These are phyloP conservation scores for Aureobasidium sp. DNA, from an alignment of 2,329 filamentous ascomycete genomes.

Conservation along the genomic window DNA sequence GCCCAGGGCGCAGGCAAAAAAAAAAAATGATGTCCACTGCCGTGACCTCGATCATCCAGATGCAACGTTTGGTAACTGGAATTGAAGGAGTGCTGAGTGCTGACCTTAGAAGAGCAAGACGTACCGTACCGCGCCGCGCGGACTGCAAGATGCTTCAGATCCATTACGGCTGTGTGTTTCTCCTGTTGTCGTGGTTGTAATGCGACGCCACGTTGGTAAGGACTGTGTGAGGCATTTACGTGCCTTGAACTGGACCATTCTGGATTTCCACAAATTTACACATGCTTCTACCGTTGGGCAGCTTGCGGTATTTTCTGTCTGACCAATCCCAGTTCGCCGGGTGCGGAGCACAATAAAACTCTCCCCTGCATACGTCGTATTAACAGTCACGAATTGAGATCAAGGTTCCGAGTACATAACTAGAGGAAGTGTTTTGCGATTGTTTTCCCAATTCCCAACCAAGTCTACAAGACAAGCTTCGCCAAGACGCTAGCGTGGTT, in stretches of 20 bases:
- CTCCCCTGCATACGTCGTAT: neutral
- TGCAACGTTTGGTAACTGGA: slow-evolving; percentile 2
- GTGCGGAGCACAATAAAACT: neutral
- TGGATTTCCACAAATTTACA: slow-evolving; percentile 9
- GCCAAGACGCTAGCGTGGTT: neutral
- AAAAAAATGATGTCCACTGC: neutral
- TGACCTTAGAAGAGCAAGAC: slow-evolving; percentile 6
- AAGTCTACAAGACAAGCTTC: neutral
- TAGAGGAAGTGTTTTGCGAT: neutral
- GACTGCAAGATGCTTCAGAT: slow-evolving; percentile 4
- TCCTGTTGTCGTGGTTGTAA: slow-evolving; percentile 6
- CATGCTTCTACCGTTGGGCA: slow-evolving; percentile 11
- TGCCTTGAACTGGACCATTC: neutral
- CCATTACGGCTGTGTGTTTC: slow-evolving; percentile 1
- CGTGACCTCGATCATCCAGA: neutral
- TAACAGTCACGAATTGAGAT: neutral
- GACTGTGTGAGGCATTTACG: slow-evolving; percentile 9
- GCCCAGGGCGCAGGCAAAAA: neutral
- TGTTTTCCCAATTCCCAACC: slow-evolving; percentile 6
- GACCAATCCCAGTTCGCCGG: slow-evolving; percentile 12
- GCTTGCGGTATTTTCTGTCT: slow-evolving; percentile 10
- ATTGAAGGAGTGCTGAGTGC: neutral
- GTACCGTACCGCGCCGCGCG: slow-evolving; percentile 6
- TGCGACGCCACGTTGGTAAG: slow-evolving; percentile 2
- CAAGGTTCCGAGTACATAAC: neutral